Evolutionary conservation across 75 land plant genomes (phyloP).

Genomic region (Picea sitchensis): DNA sequence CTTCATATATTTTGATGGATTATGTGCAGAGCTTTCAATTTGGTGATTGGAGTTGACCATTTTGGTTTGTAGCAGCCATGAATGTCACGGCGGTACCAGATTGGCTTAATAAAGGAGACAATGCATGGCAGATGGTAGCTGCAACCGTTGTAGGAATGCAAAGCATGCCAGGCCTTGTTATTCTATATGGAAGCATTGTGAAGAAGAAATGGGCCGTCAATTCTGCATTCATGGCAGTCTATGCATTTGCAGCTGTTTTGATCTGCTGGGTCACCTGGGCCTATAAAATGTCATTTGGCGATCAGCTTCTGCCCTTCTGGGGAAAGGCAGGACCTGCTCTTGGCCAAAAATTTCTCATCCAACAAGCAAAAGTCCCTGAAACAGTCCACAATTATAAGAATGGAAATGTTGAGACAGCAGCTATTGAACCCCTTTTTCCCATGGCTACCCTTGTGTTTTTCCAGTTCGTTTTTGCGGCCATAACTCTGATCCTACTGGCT

Average conservation of each 20-base stretch:
- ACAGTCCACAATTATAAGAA: conserved; percentile 15
- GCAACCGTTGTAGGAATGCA: conserved; percentile 54
- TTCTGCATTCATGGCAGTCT: conserved; percentile 65
- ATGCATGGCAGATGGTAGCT: conserved; percentile 60
- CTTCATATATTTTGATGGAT: too few relatives aligned
- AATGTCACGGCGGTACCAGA: conserved; percentile 22
- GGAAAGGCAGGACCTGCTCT: conserved; percentile 51
- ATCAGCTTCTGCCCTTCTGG: conserved; percentile 59
- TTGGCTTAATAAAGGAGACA: conserved; percentile 67
- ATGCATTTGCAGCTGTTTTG: conserved; percentile 57
- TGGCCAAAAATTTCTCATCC: conserved; percentile 23
- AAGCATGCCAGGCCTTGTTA: conserved; percentile 56
- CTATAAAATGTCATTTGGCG: conserved; percentile 60
- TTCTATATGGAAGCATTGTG: conserved; percentile 55
- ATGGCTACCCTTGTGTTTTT: conserved; percentile 38
- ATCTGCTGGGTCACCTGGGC: conserved; percentile 62
- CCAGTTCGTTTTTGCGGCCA: conserved; percentile 67
- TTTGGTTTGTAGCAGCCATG: too few relatives aligned
- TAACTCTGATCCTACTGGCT: conserved; percentile 51
- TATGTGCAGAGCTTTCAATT: too few relatives aligned
- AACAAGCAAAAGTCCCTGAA: conserved; percentile 27
- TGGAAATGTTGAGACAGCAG: conserved; percentile 22
- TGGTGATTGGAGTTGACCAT: too few relatives aligned
- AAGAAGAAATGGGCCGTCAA: conserved; percentile 71
- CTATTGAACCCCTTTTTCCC: conserved; percentile 18